Conservation (phyloP, 345 rosid genomes). For the Streptanthus diversifolius region DNA sequence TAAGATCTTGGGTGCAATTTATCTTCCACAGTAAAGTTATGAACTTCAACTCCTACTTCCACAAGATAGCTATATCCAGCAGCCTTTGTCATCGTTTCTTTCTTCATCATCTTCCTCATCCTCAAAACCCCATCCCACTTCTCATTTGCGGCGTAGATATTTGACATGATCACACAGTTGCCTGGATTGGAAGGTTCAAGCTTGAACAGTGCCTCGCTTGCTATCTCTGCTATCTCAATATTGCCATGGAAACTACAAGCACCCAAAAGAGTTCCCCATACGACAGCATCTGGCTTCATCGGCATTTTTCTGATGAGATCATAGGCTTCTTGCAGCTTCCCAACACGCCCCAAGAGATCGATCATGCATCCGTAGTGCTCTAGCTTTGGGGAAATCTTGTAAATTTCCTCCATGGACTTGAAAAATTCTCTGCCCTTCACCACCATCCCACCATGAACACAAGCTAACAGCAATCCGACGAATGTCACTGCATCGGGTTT, state of each 20-base stretch:
- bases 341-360: conserved; percentile 82
- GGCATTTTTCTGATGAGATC: conserved; percentile 62
- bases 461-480: conserved; percentile 73
- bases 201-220: conserved; percentile 53
- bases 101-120: conserved; percentile 70
- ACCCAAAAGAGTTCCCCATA: conserved; percentile 84
- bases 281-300: conserved; percentile 69
- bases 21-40: conserved; percentile 71
- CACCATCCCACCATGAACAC: conserved; percentile 79
- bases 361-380: conserved; percentile 89
- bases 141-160: conserved; percentile 57
- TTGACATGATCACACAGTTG: conserved; percentile 67
- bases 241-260: conserved; percentile 69
- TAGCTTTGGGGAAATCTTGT: conserved; percentile 49
- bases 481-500: conserved; percentile 71
- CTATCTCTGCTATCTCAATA: conserved; percentile 66
- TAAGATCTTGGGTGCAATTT: conserved; percentile 48
- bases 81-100: conserved; percentile 50
- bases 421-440: conserved; percentile 48
- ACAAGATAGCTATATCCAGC: conserved; percentile 70
- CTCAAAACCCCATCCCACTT: conserved; percentile 64
- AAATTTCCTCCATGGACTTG: conserved; percentile 47
- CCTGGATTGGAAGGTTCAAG: conserved; percentile 83
- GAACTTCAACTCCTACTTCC: conserved; percentile 55
- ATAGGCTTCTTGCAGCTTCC: conserved; percentile 61